These are phyloP conservation scores for Botrytis pseudocinerea DNA, from an alignment of 2,329 filamentous ascomycete species.

Conservation along the genomic window DNA sequence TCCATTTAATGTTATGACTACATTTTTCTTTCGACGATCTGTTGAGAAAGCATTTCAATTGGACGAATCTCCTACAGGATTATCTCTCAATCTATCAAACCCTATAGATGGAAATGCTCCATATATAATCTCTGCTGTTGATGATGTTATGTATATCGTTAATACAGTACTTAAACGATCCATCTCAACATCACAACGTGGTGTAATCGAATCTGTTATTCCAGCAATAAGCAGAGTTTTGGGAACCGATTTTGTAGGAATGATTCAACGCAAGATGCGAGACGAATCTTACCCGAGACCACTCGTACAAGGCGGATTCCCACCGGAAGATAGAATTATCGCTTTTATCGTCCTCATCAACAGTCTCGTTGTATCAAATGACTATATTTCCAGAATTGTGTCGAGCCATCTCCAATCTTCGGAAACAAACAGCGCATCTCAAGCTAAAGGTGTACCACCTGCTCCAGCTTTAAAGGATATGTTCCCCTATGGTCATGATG, in stretches of 20 bases:
- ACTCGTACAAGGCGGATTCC: slow-evolving; percentile 73
- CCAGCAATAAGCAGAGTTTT: slow-evolving; percentile 79
- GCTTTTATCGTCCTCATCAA: slow-evolving; percentile 92
- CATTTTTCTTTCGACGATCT: slow-evolving; percentile 93
- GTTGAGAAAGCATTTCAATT: slow-evolving; percentile 98
- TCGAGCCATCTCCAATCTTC: slow-evolving; percentile 59
- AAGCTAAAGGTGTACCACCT: slow-evolving; percentile 10
- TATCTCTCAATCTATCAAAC: slow-evolving; percentile 73
- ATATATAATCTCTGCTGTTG: slow-evolving; percentile 91
- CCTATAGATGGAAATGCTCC: slow-evolving; percentile 76
- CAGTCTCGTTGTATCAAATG: slow-evolving; percentile 87
- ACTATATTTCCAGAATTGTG: slow-evolving; percentile 88
- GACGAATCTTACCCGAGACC: slow-evolving; percentile 90
- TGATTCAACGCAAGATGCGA: slow-evolving; percentile 97
- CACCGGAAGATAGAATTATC: slow-evolving; percentile 85
- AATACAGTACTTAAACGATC: slow-evolving; percentile 87
- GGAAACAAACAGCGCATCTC: slow-evolving; percentile 28
- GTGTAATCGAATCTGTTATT: slow-evolving; percentile 75
- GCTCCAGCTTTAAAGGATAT: slow-evolving; percentile 55
- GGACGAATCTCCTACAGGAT: slow-evolving; percentile 79
- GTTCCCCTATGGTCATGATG: slow-evolving; percentile 81
- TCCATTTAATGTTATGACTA: slow-evolving; percentile 90
- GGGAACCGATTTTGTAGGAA: slow-evolving; percentile 86
- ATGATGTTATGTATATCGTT: slow-evolving; percentile 99
- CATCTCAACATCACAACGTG: slow-evolving; percentile 79